A percentile compares a stretch with the other conserved stretches of the same genome.
These are phyloP conservation scores for Penicillium vulpinum DNA, from an alignment of 2,329 filamentous ascomycete genomes.

Conservation along the genomic window DNA sequence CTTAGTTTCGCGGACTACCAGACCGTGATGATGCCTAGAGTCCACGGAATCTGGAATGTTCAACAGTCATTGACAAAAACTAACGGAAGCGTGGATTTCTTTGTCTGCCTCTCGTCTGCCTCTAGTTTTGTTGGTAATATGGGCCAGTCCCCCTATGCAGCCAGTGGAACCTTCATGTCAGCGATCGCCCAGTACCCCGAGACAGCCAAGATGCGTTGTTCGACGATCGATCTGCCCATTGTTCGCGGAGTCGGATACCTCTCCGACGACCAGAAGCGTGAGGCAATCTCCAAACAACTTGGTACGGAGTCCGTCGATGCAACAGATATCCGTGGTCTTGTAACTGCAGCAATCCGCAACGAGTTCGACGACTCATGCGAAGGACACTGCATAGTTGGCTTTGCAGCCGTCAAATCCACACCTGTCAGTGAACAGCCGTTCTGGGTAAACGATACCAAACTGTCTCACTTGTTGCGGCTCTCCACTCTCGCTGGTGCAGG, in stretches of 20 bases:
- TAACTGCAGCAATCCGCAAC: conserved; percentile 23
- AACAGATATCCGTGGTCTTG: conserved; percentile 23
- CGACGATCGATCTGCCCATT: conserved; percentile 46
- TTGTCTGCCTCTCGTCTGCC: conserved; percentile 28
- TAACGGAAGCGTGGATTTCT: conserved; percentile 26
- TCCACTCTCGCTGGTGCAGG: conserved; percentile 20
- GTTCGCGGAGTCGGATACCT: conserved; percentile 26
- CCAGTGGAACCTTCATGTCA: conserved; percentile 28
- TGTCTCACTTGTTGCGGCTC: conserved; percentile 21
- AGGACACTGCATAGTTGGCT: conserved; percentile 23
- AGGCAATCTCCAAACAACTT: conserved; percentile 20
- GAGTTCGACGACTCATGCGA: conserved; percentile 22
- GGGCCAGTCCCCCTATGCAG: conserved; percentile 63
- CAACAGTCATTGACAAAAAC: conserved; percentile 21
- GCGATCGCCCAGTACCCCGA: conserved; percentile 24
- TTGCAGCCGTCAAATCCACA: conserved; percentile 22
- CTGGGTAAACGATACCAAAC: conserved; percentile 23
- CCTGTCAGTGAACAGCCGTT: conserved; percentile 20
- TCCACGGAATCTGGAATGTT: conserved; percentile 35
- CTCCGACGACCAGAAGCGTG: conserved; percentile 21
- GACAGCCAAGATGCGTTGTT: conserved; percentile 55
- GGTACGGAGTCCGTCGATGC: conserved; percentile 22
- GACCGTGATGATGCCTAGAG: conserved; percentile 22
- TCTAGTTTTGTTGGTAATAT: conserved; percentile 39
- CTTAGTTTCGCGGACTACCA: conserved; percentile 31